These are phyloP conservation scores for Cadophora sp. DNA, from an alignment of 2,329 filamentous ascomycete species.

Conservation along the genomic window DNA sequence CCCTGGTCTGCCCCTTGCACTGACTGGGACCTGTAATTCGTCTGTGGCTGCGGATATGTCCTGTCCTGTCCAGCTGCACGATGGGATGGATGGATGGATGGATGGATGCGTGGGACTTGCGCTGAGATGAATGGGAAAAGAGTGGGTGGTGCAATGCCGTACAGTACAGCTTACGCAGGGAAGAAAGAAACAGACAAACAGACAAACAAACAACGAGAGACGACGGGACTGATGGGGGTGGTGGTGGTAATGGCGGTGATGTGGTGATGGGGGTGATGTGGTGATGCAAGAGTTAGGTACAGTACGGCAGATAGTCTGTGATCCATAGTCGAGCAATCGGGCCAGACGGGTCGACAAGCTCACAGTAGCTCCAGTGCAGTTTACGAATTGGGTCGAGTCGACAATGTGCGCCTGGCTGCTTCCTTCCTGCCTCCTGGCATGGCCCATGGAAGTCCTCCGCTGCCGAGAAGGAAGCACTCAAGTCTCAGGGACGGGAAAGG, in stretches of 20 bases:
- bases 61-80: too few species aligned
- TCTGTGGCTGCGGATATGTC: too few species aligned
- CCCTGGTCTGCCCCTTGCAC: too few species aligned
- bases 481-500: neutral
- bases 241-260: neutral
- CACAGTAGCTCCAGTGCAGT: neutral
- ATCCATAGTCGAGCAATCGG: neutral
- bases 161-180: neutral
- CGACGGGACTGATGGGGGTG: too few species aligned
- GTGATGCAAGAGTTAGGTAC: neutral
- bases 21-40: too few species aligned
- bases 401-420: conserved; percentile 5
- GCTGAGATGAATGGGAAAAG: neutral
- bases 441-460: too few species aligned
- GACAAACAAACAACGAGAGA: neutral
- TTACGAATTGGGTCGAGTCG: conserved; percentile 4
- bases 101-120: too few species aligned
- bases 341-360: conserved; percentile 9
- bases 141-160: neutral
- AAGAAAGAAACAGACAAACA: neutral
- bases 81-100: too few species aligned
- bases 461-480: neutral
- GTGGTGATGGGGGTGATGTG: neutral
- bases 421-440: neutral
- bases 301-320: too few species aligned